Percentiles rank a stretch among this genome's conserved stretches.
Conservation (phyloP, 1,284 basidiomycete genomes). For the Ustilago cynodontis region DNA sequence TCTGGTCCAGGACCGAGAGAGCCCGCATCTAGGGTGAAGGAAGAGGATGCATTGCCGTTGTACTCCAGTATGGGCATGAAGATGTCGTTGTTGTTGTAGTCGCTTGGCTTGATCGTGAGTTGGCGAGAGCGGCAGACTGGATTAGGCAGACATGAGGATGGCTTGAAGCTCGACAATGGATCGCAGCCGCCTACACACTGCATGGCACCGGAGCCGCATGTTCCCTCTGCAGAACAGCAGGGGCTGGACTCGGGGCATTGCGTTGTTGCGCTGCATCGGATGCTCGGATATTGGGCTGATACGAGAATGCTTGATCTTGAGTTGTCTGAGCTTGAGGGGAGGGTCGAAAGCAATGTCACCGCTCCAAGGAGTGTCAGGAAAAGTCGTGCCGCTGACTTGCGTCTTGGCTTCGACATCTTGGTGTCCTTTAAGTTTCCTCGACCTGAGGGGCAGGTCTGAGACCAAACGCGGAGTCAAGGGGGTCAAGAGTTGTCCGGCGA, state of each 20-base stretch:
- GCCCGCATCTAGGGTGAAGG: constrained; percentile 64
- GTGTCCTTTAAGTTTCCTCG: not conserved
- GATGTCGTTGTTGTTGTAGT: constrained; percentile 53
- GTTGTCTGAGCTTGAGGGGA: not conserved
- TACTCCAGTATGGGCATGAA: constrained; percentile 63
- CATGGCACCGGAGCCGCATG: constrained; percentile 60
- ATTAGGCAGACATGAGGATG: constrained; percentile 59
- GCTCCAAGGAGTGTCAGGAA: not conserved
- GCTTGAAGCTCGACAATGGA: constrained; percentile 50
- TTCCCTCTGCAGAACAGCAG: constrained; percentile 58
- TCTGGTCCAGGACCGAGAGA: constrained; percentile 57
- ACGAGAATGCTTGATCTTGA: constrained; percentile 6
- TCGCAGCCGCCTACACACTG: constrained; percentile 67
- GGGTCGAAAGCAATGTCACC: constrained; percentile 6
- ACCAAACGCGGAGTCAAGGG: not conserved
- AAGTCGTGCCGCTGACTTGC: constrained; percentile 6
- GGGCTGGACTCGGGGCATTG: constrained; percentile 51
- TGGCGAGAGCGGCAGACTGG: constrained; percentile 58
- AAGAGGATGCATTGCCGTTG: constrained; percentile 53
- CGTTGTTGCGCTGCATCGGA: constrained; percentile 34
- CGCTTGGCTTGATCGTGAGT: constrained; percentile 41
- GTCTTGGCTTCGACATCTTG: constrained; percentile 5
- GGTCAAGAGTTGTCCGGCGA: not conserved
- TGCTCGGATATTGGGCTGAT: constrained; percentile 19
- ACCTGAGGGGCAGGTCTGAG: not conserved